Evolutionary conservation across 352 stramenopile genomes (phyloP), one percentile per base, ranked within the genome.

Genomic region (Phytophthora kernoviae): DNA sequence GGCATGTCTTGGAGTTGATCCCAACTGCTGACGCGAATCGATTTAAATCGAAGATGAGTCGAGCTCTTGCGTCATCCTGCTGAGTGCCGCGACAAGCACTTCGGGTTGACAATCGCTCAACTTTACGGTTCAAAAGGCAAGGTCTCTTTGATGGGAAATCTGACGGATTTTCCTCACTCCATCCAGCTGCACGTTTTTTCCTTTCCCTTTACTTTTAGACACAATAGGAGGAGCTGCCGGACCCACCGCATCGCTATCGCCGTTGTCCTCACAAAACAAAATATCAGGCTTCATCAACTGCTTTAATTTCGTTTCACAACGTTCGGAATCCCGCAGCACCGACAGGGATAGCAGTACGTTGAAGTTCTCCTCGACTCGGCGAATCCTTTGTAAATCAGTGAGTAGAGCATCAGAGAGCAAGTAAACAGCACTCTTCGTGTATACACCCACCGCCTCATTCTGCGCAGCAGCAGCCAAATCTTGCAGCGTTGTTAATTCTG

Each of bases 321-420:
- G 42, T 17, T 79, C 63, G 37, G 67, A 58, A 54, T 90, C 66
- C 14, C 76, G 75, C 3, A 92, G 18, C 17, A 66, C 75, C 24
- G 60, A 65, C 9, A 92, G 15, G 0, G 83, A 90, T 6, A 92
- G 62, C 11, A 90, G n/a, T 12, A 86, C 36, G n/a, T 67, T 62
- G 41, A 79, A 84, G n/a, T 88, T 72, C 5, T 48, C 22, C 22
- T 80, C 70, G 42, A 92, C 62, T 24, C 69, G 73, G 27, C 70
- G 50, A 12, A 87, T 46, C 47, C 73, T 74, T 32, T 76, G 68
- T 6, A 92, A 52, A 64, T 86, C 76, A 12, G n/a, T 27, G 5
- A 81, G 34, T 14, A 85, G 27, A 37, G 18, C 17, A 32, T 78
- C 45, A 20, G n/a, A 73, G 43, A 77, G 1, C 54, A 72, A 36